These are phyloP conservation scores for Trichoderma aggressivum DNA, from an alignment of 2,329 filamentous ascomycete species.

Conservation along the genomic window DNA sequence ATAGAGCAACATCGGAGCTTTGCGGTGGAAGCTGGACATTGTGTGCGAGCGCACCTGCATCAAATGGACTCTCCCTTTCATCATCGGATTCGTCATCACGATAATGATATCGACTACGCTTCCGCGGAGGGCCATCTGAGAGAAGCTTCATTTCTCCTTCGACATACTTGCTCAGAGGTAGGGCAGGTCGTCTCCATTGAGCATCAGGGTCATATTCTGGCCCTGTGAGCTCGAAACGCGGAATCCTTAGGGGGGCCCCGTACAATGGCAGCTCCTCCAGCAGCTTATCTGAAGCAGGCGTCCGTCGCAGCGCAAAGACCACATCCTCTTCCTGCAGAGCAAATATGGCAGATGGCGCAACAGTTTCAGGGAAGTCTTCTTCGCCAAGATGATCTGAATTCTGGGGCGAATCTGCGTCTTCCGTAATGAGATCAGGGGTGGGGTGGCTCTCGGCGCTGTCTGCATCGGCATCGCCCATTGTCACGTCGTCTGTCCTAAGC, in stretches of 20 bases:
- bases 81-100: constrained; percentile 67
- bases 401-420: constrained; percentile 56
- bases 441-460: constrained; percentile 44
- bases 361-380: constrained; percentile 45
- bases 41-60: constrained; percentile 48
- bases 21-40: constrained; percentile 59
- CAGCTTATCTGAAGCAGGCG: constrained; percentile 70
- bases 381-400: constrained; percentile 39
- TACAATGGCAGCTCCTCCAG: constrained; percentile 80
- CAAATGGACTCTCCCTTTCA: constrained; percentile 54
- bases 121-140: constrained; percentile 62
- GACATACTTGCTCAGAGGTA: constrained; percentile 84
- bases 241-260: constrained; percentile 58
- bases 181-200: constrained; percentile 69
- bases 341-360: constrained; percentile 76
- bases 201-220: constrained; percentile 65
- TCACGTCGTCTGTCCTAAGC: constrained; percentile 29
- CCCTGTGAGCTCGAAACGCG: constrained; percentile 53
- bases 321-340: constrained; percentile 78
- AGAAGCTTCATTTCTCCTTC: constrained; percentile 73
- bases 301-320: constrained; percentile 72
- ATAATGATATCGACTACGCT: constrained; percentile 81
- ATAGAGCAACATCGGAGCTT: constrained; percentile 76
- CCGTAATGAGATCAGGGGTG: constrained; percentile 67
- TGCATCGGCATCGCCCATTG: constrained; percentile 34